These are phyloP conservation scores for Aspergillus amoenus DNA, from an alignment of 2,329 filamentous ascomycete species.

Conservation along the genomic window DNA sequence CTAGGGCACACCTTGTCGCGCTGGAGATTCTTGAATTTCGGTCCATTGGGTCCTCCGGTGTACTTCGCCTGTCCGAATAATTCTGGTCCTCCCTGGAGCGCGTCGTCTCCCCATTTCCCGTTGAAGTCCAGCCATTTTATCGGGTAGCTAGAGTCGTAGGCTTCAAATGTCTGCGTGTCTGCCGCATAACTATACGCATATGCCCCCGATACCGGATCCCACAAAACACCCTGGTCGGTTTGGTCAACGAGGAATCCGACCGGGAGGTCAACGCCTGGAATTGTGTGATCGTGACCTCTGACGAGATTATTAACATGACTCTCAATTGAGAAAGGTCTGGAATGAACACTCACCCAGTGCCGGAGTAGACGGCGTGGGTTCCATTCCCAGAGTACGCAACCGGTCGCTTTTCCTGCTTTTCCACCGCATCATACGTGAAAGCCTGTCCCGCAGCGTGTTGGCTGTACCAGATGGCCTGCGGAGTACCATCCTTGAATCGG, in stretches of 20 bases:
- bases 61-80: constrained; percentile 58
- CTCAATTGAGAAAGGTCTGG: background rate
- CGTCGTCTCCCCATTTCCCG: constrained; percentile 63
- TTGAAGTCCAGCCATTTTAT: constrained; percentile 56
- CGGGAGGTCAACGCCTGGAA: constrained; percentile 60
- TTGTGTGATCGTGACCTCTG: constrained; percentile 61
- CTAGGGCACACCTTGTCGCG: constrained; percentile 58
- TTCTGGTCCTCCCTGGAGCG: constrained; percentile 53
- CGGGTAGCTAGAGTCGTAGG: constrained; percentile 50
- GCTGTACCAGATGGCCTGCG: constrained; percentile 60
- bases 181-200: constrained; percentile 58
- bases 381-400: constrained; percentile 61
- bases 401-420: constrained; percentile 56
- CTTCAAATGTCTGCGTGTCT: constrained; percentile 42
- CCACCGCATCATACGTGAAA: constrained; percentile 57
- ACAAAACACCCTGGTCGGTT: constrained; percentile 55
- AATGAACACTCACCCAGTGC: constrained; percentile 39
- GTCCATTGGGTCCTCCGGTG: constrained; percentile 60
- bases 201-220: constrained; percentile 59
- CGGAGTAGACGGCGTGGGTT: constrained; percentile 65
- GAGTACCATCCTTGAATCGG: constrained; percentile 58
- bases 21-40: constrained; percentile 58
- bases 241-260: constrained; percentile 55
- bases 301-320: background rate
- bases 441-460: constrained; percentile 65